phyloP scores from a whole-genome alignment of 75 land plant species.

The Cryptomeria japonica region DNA sequence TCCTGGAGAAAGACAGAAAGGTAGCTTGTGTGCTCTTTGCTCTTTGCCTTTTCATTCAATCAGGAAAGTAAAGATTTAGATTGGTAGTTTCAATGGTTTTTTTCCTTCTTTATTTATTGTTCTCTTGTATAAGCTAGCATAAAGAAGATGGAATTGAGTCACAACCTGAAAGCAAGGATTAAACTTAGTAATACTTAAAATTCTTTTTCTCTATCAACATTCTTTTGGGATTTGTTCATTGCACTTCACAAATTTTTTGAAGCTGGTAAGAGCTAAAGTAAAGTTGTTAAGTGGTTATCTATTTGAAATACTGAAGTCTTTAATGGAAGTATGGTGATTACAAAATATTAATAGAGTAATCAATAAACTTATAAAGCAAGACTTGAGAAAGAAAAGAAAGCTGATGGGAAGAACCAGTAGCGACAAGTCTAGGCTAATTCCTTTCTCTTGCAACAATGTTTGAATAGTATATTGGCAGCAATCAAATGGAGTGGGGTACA shows the following conservation, averaged over 20 bases:
- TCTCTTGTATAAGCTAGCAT: background rate
- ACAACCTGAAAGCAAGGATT: background rate
- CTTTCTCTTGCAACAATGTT: background rate
- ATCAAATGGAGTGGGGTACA: background rate
- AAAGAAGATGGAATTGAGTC: background rate
- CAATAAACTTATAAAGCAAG: background rate
- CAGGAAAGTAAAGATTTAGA: background rate
- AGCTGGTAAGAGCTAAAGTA: background rate
- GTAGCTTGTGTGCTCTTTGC: conserved; percentile 12
- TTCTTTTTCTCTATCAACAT: background rate
- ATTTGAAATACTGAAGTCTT: background rate
- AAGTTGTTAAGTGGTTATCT: background rate
- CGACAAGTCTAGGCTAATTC: background rate
- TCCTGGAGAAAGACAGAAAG: conserved; percentile 48
- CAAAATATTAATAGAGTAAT: background rate
- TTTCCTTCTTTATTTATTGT: background rate
- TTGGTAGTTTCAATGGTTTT: background rate
- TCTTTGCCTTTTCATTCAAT: background rate
- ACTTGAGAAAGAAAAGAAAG: background rate
- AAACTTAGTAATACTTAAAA: background rate
- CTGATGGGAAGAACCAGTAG: background rate
- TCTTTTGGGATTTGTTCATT: background rate
- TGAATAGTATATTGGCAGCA: background rate
- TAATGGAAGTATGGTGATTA: background rate
- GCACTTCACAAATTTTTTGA: background rate